Evolutionary conservation across 192 early-diverging fungal species (phyloP), one percentile per base, ranked within the genome.

Genomic region (Entomortierella parvispora): DNA sequence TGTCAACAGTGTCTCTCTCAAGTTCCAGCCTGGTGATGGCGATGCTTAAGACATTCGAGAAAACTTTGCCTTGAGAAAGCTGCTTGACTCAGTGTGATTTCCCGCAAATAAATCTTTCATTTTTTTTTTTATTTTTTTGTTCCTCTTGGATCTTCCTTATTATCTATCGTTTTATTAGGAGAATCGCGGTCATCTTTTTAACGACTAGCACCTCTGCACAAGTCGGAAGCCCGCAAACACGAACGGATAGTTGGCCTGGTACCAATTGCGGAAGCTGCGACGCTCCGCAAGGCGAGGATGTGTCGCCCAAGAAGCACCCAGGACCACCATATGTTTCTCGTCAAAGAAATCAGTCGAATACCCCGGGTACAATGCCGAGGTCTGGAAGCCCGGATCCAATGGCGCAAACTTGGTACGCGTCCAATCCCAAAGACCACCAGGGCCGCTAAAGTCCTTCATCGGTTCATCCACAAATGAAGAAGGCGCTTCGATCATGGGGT

Each of bases 331-430:
- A 80, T 98, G 95, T 58, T 93, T 92, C 26, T 81, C 89, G 66
- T 98, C 94, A 71, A 97, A 96, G 62, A 97, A 97, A 71, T 98
- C 95, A 3, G 84, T 69, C 4, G 94, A 93, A 81, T 98, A 98
- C 1, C 94, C 95, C 11, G 95, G 94, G 68, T 97, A 98, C 40
- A 93, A 65, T 25, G 76, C 58, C 22, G 89, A 90, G 9, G 83
- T 61, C 48, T 80, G 68, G 60, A 93, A 96, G 5, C 89, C 89
- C 37, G 37, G 7, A 40, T 40, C 37, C 7, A 40, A 12, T 40
- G 37, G 37, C 37, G 37, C 37, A 40, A 40, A 40, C 12, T 40
- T 40, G 12, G 3, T 81, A 80, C 65, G 88, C 79, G 7, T 81
- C 69, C 89, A 92, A 49, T 96, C 96, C 94, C 94, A 98, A 0